These are phyloP conservation scores for Cladosporium sp. DNA, from an alignment of 2,329 filamentous ascomycete genomes.

Conservation along the genomic window DNA sequence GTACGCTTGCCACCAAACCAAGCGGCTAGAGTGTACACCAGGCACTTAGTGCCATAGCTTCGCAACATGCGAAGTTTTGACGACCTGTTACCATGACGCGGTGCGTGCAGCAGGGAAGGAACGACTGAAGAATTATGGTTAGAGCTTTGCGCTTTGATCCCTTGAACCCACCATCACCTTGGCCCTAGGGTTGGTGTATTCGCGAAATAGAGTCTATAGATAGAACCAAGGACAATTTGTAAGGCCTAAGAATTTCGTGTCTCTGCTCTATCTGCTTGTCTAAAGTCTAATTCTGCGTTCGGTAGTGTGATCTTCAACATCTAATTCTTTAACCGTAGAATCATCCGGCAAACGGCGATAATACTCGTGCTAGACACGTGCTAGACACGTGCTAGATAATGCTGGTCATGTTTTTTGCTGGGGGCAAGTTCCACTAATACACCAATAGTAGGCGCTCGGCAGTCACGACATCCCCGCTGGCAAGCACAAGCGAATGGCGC, in stretches of 20 bases:
- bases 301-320: not conserved
- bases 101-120: not conserved
- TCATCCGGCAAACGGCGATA: not conserved
- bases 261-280: not conserved
- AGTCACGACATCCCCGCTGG: not conserved
- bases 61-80: not conserved
- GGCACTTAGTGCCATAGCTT: not conserved
- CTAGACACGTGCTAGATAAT: not conserved
- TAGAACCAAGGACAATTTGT: not conserved
- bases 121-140: not conserved
- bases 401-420: not conserved
- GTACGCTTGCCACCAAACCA: not conserved
- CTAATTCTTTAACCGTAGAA: not conserved
- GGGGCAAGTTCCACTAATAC: not conserved
- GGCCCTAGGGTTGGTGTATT: not conserved
- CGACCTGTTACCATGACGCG: not conserved
- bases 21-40: not conserved
- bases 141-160: not conserved
- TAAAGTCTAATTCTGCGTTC: not conserved
- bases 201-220: not conserved
- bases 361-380: not conserved
- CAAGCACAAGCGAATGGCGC: slow-evolving; percentile 6
- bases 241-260: not conserved
- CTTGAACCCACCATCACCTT: not conserved
- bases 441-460: not conserved